A percentile compares a stretch with the other conserved stretches of the same genome.
Evolutionary conservation across 306 rosid species (phyloP).

Genomic region (Acacia acuminata): DNA sequence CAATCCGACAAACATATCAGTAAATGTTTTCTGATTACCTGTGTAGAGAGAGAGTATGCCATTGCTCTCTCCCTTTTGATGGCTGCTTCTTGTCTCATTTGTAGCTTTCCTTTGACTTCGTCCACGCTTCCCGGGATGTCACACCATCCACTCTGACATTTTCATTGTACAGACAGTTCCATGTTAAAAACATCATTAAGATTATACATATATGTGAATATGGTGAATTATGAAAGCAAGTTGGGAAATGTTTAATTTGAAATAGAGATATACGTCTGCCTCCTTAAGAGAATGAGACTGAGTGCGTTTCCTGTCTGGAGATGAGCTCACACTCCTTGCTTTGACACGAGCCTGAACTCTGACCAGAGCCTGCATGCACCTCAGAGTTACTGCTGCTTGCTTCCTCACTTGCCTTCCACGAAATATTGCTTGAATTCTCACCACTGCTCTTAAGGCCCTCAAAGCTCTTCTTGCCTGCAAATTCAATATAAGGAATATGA

Average conservation of each 20-base stretch:
- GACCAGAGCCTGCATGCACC: slow-evolving; percentile 97
- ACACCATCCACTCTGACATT: slow-evolving; percentile 80
- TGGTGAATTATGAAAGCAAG: neutral
- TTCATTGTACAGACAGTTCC: neutral
- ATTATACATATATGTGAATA: neutral
- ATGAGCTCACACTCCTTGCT: slow-evolving; percentile 57
- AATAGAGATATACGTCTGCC: slow-evolving; percentile 46
- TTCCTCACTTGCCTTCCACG: slow-evolving; percentile 77
- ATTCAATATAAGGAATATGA: neutral
- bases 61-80: slow-evolving; percentile 82
- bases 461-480: slow-evolving; percentile 80
- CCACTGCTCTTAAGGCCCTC: slow-evolving; percentile 86
- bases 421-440: slow-evolving; percentile 87
- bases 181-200: slow-evolving; percentile 24
- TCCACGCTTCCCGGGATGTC: slow-evolving; percentile 68
- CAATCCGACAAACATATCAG: neutral
- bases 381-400: slow-evolving; percentile 89
- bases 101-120: slow-evolving; percentile 71
- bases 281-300: slow-evolving; percentile 51
- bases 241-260: neutral
- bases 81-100: slow-evolving; percentile 76
- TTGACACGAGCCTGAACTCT: slow-evolving; percentile 75
- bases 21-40: slow-evolving; percentile 52
- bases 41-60: slow-evolving; percentile 71
- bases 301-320: slow-evolving; percentile 49